These are phyloP conservation scores for Cladophialophora yegresii DNA, from an alignment of 2,329 filamentous ascomycete species.

Conservation along the genomic window DNA sequence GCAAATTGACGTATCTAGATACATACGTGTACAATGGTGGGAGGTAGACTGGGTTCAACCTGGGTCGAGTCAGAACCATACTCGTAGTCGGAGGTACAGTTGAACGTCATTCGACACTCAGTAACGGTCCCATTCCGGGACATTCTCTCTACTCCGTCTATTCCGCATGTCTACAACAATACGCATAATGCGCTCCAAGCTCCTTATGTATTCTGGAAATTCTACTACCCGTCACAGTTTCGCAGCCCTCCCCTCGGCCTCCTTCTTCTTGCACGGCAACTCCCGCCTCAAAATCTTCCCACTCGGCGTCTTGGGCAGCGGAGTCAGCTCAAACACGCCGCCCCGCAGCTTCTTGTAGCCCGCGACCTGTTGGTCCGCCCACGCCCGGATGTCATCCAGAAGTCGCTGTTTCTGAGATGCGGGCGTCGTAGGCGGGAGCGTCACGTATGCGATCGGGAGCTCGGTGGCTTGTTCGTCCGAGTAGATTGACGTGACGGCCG, in stretches of 20 bases:
- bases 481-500: constrained; percentile 50
- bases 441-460: constrained; percentile 52
- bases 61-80: background rate
- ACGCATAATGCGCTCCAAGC: no score
- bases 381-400: constrained; percentile 23
- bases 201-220: background rate
- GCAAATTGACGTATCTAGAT: background rate
- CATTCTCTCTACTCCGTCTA: background rate
- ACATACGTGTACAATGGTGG: background rate
- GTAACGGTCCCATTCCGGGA: no score
- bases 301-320: constrained; percentile 32
- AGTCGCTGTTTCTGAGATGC: constrained; percentile 54
- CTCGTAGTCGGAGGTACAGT: background rate
- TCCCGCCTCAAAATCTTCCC: constrained; percentile 35
- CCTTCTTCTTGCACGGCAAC: constrained; percentile 21
- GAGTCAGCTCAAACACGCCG: constrained; percentile 24
- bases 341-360: constrained; percentile 28
- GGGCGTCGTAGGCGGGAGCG: constrained; percentile 55
- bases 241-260: constrained; percentile 15
- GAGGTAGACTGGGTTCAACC: background rate
- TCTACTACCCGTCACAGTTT: constrained; percentile 17
- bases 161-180: background rate
- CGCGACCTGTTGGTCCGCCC: constrained; percentile 24
- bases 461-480: constrained; percentile 42
- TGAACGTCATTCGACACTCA: background rate